Evolutionary conservation across 2,329 filamentous ascomycete species (phyloP), one percentile per base, ranked within the genome.

Genomic region (Aspergillus bombycis): DNA sequence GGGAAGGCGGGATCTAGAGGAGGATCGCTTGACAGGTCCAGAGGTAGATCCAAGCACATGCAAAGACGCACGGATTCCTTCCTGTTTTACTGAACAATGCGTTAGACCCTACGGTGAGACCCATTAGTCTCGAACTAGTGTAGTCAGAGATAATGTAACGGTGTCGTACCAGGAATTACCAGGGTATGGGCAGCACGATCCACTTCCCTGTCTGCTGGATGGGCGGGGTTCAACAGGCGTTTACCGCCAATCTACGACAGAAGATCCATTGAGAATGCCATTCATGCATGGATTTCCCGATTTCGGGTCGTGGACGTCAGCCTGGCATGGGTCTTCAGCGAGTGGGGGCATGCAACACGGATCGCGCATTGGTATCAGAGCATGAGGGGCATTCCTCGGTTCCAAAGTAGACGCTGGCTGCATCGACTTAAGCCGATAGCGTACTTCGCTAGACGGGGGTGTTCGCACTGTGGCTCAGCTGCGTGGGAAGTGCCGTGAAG

Each of bases 111-210:
- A 23, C 10, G 32, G n/a, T 21, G 30, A 54, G 52, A 36, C 28
- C 46, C 50, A 57, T 45, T 59, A 43, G 60, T 50, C 62, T 65
- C 60, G 54, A 67, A 64, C 61, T 62, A 64, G 62, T 58, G 63
- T 45, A 57, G 53, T 61, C 61, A 57, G 59, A 60, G 48, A 61
- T 61, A 58, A 58, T 60, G 62, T 63, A 58, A 60, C 65, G 57
- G 55, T 57, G 21, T 46, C 48, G 52, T 28, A 62, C 64, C 53
- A 60, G 62, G 38, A 57, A 52, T 32, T 32, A 34, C 48, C 28
- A 50, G 23, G 46, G 26, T 50, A 19, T 26, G 23, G 23, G 36
- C 23, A 63, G 63, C n/a, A 41, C 58, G 53, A 52, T 59, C 57
- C 63, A 61, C 56, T 36, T 55, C 65, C 61, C 52, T 57, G 60